Evolutionary conservation across 2,329 filamentous ascomycete genomes (phyloP).

Genomic region (Clathrospora elynae): DNA sequence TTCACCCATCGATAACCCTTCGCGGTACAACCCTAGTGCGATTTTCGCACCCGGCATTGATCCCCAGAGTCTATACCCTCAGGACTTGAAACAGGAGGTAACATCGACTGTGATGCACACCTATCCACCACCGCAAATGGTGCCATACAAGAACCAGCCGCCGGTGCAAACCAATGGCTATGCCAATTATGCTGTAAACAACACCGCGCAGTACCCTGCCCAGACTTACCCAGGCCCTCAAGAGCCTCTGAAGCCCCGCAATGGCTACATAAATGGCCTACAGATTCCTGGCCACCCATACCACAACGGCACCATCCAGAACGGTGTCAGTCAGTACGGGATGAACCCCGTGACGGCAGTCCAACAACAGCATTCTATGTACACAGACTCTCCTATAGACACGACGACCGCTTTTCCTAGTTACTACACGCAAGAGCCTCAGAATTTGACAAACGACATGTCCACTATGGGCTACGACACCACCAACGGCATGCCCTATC

Average conservation of each 20-base stretch:
- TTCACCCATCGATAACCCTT: constrained; percentile 40
- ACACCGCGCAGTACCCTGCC: constrained; percentile 25
- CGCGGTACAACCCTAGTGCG: constrained; percentile 37
- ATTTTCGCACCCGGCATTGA: constrained; percentile 43
- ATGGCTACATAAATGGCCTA: constrained; percentile 37
- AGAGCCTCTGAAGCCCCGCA: constrained; percentile 35
- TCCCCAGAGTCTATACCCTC: constrained; percentile 34
- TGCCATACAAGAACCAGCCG: constrained; percentile 28
- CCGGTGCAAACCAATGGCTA: constrained; percentile 27
- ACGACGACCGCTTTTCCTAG: constrained; percentile 38
- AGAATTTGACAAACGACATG: constrained; percentile 31
- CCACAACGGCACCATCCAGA: constrained; percentile 32
- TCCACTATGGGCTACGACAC: constrained; percentile 34
- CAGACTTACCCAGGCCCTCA: constrained; percentile 46
- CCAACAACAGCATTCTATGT: constrained; percentile 38
- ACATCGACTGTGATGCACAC: constrained; percentile 44
- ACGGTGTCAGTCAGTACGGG: constrained; percentile 31
- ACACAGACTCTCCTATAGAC: constrained; percentile 47
- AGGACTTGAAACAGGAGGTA: constrained; percentile 26
- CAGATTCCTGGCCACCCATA: constrained; percentile 38
- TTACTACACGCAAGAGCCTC: constrained; percentile 43
- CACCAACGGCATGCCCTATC: constrained; percentile 36
- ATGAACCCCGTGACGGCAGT: constrained; percentile 39
- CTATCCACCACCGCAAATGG: constrained; percentile 47
- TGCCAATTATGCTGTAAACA: constrained; percentile 28